Evolutionary conservation across 1,284 basidiomycete genomes (phyloP), one percentile per base, ranked within the genome.

Genomic region (Ceratobasidium sp.): DNA sequence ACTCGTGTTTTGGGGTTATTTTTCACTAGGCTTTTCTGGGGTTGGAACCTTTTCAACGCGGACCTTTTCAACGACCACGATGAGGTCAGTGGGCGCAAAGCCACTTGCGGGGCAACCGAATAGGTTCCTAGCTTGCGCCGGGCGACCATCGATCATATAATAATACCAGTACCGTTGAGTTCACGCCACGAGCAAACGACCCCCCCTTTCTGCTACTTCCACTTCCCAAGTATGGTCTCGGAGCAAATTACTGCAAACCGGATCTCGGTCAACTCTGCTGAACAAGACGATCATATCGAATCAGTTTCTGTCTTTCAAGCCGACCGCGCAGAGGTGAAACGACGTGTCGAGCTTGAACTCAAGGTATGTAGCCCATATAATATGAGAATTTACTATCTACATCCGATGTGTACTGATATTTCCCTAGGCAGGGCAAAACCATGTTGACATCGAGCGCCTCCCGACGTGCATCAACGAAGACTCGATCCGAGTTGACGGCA

Each of bases 381-480:
- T 11, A 32, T 51, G 32, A 7, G 13, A 29, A 29, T 57, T 15
- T 17, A 17, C 8, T 11, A n/a, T 6, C 17, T 59, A 19, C 9
- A n/a, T n/a, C 3, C n/a, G 22, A 51, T 49, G 29, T 32, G 8
- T 32, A 29, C 46, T 25, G 11, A 13, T 64, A 13, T 22, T 22
- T 32, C 32, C 46, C 11, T 25, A 81, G 79, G 51, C 46, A 49
- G 81, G 81, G 29, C 81, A 81, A 76, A 81, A 81, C 40, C 77
- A 81, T 19, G 76, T 82, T n/a, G 77, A 78, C 22, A 76, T 81
- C 9, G 76, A 29, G 25, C 25, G 25, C 25, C 25, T 29, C 25
- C 25, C 25, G 25, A 29, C 25, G 25, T 29, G 25, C 25, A 29
- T 29, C 25, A 29, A 29, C 25, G 25, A 29, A 29, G 25, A 29